Percentiles rank a stretch among this genome's conserved stretches.
phyloP scores from a whole-genome alignment of 768 basidiomycete species.

The Tulasnella calospora region DNA sequence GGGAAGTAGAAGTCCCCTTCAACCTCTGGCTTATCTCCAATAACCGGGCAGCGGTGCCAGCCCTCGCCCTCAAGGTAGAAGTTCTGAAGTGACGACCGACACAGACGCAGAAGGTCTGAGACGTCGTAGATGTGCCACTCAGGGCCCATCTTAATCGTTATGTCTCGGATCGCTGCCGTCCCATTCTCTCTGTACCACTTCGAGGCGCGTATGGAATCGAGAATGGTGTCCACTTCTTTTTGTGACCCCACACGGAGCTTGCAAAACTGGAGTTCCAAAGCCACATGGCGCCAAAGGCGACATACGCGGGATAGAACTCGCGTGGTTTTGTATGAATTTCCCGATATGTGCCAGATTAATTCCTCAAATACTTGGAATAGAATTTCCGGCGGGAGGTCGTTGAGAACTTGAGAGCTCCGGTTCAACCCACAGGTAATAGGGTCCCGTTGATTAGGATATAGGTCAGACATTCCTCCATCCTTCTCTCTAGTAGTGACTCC shows the following conservation, averaged over 20 bases:
- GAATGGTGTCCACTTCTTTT: neutral
- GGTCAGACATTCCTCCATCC: neutral
- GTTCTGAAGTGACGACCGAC: neutral
- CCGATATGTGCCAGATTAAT: neutral
- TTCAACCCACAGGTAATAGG: neutral
- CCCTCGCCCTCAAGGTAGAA: neutral
- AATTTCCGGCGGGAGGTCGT: neutral
- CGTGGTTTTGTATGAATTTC: neutral
- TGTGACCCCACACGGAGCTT: neutral
- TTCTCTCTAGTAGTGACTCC: neutral
- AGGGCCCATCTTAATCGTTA: neutral
- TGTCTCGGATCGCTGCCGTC: neutral
- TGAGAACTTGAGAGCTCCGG: neutral
- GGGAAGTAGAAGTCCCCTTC: neutral
- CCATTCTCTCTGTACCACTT: neutral
- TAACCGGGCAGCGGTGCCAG: no score
- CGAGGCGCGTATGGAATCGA: neutral
- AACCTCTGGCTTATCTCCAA: neutral
- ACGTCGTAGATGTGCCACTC: neutral
- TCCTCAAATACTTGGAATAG: neutral
- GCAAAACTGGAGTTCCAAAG: neutral
- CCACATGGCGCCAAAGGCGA: neutral
- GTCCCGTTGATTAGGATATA: neutral
- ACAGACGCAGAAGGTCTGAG: neutral
- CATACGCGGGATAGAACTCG: neutral